Percentiles rank a stretch among this genome's conserved stretches.
Evolutionary conservation across 1,284 basidiomycete species (phyloP).

Genomic region (Agroathelia rolfsii): DNA sequence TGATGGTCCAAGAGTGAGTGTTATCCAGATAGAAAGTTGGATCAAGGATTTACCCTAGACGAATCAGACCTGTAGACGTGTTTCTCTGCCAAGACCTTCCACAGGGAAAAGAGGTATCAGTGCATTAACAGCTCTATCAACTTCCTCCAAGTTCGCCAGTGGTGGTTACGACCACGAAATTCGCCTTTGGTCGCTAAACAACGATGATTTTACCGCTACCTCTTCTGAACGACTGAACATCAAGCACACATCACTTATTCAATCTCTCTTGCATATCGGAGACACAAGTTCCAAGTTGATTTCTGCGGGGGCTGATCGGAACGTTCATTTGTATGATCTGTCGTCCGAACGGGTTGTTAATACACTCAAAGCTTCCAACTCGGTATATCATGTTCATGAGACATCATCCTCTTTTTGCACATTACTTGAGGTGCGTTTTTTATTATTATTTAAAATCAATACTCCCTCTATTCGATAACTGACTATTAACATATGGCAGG

Average conservation of each 20-base stretch:
- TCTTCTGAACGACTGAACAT: slow-evolving; percentile 25
- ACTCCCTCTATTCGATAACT: slow-evolving; percentile 1
- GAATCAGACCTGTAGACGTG: too few species aligned
- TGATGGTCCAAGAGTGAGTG: too few species aligned
- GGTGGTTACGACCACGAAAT: slow-evolving; percentile 42
- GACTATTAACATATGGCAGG: slow-evolving; percentile 18
- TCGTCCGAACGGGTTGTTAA: slow-evolving; percentile 31
- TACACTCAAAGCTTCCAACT: slow-evolving; percentile 32
- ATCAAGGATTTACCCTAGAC: too few species aligned
- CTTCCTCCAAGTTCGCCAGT: slow-evolving; percentile 32
- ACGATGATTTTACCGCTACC: slow-evolving; percentile 21
- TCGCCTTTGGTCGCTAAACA: slow-evolving; percentile 33
- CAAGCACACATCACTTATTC: slow-evolving; percentile 32
- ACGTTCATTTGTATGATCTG: slow-evolving; percentile 36
- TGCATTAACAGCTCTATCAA: slow-evolving; percentile 28
- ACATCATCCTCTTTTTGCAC: slow-evolving; percentile 27
- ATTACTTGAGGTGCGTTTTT: slow-evolving; percentile 30
- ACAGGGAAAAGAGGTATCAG: slow-evolving; percentile 30
- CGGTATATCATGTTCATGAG: slow-evolving; percentile 33
- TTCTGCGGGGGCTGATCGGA: slow-evolving; percentile 38
- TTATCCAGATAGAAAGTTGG: too few species aligned
- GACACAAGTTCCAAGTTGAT: slow-evolving; percentile 38
- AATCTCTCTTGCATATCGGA: slow-evolving; percentile 31
- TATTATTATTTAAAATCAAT: slow-evolving; percentile 1
- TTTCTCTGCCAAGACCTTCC: slow-evolving; percentile 20